Evolutionary conservation across 1,284 basidiomycete species (phyloP).

Genomic region (Vanrija humicola): DNA sequence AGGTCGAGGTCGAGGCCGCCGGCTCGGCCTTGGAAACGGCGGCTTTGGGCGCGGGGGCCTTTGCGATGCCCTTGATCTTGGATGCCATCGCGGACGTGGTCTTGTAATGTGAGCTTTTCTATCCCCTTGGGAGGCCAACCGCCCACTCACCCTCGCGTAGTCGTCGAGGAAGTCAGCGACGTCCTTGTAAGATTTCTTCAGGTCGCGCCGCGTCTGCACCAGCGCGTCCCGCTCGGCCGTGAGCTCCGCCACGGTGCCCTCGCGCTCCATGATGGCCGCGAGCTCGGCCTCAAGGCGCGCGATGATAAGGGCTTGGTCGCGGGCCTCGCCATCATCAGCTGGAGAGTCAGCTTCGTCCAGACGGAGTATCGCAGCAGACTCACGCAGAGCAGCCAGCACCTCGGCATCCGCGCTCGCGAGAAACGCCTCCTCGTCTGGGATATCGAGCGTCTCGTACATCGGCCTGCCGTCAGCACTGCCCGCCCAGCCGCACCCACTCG

Average conservation of each 20-base stretch:
- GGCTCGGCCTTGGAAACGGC: neutral
- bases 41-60: neutral
- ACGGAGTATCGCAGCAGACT: constrained; percentile 9
- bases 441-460: constrained; percentile 27
- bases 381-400: constrained; percentile 27
- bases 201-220: constrained; percentile 37
- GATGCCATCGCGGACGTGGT: constrained; percentile 26
- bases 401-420: constrained; percentile 13
- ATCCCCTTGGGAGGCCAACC: neutral
- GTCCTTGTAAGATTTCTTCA: constrained; percentile 34
- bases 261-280: constrained; percentile 31
- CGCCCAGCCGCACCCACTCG: constrained; percentile 22
- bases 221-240: constrained; percentile 36
- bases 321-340: constrained; percentile 19
- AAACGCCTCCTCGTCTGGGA: constrained; percentile 25
- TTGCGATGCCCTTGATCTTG: constrained; percentile 25
- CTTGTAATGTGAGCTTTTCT: constrained; percentile 11
- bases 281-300: constrained; percentile 39
- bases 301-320: constrained; percentile 32
- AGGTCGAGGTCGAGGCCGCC: too few relatives aligned
- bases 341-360: constrained; percentile 11
- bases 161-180: constrained; percentile 34
- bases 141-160: constrained; percentile 30
- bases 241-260: constrained; percentile 26
- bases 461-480: constrained; percentile 16